Percentiles rank a stretch among this genome's conserved stretches.
Conservation (phyloP, 1,284 basidiomycete species). For the Meira nashicola region DNA sequence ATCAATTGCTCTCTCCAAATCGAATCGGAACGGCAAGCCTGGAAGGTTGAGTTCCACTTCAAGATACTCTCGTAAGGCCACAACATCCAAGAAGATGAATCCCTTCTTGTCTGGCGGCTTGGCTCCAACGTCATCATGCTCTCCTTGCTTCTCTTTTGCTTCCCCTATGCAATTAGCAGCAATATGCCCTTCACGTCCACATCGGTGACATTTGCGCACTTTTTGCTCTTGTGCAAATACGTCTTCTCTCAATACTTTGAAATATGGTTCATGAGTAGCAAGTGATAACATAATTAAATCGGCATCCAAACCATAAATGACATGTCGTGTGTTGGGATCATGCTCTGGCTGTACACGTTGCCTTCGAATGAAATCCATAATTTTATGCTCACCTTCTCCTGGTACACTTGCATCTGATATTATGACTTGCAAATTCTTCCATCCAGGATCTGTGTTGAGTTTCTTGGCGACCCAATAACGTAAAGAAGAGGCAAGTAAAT, state of each 20-base stretch:
- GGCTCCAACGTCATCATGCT: slow-evolving; percentile 55
- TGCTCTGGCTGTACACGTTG: slow-evolving; percentile 80
- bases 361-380: slow-evolving; percentile 95
- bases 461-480: slow-evolving; percentile 96
- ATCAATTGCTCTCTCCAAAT: slow-evolving; percentile 93
- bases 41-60: slow-evolving; percentile 86
- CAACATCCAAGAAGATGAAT: slow-evolving; percentile 98
- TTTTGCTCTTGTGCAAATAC: slow-evolving; percentile 73
- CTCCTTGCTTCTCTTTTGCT: slow-evolving; percentile 50
- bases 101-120: slow-evolving; percentile 71
- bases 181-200: slow-evolving; percentile 89
- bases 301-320: slow-evolving; percentile 97
- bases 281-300: slow-evolving; percentile 98
- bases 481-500: slow-evolving; percentile 76
- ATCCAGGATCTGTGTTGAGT: slow-evolving; percentile 89
- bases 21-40: slow-evolving; percentile 76
- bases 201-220: slow-evolving; percentile 74
- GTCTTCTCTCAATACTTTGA: slow-evolving; percentile 94
- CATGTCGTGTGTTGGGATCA: slow-evolving; percentile 91
- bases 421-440: slow-evolving; percentile 77
- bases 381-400: slow-evolving; percentile 99
- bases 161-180: slow-evolving; percentile 74
- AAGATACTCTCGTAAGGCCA: slow-evolving; percentile 91
- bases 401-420: slow-evolving; percentile 96
- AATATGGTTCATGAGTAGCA: slow-evolving; percentile 96